A percentile compares a stretch with the other conserved stretches of the same genome.
These are phyloP conservation scores for Penicillium italicum DNA, from an alignment of 2,329 filamentous ascomycete genomes.

Conservation along the genomic window DNA sequence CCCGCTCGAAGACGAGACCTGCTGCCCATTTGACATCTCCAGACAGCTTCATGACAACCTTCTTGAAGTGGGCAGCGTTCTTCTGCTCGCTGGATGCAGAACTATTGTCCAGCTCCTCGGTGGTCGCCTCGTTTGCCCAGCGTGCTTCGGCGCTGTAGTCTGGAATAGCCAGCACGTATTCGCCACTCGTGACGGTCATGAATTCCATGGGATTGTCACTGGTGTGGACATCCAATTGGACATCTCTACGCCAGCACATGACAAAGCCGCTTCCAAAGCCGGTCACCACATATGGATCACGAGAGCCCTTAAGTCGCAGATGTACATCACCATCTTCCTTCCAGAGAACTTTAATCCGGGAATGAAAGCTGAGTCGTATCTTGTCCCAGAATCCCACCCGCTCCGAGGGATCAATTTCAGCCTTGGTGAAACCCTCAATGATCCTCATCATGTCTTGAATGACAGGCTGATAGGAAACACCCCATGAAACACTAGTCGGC, in stretches of 20 bases:
- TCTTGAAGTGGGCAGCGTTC: constrained; percentile 84
- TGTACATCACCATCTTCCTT: constrained; percentile 95
- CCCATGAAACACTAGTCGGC: constrained; percentile 93
- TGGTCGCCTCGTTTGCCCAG: constrained; percentile 50
- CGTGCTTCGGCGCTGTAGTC: constrained; percentile 88
- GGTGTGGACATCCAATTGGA: constrained; percentile 78
- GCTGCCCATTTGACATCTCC: constrained; percentile 92
- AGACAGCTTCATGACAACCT: constrained; percentile 97
- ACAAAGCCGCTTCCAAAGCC: constrained; percentile 91
- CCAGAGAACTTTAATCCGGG: constrained; percentile 83
- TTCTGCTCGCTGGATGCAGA: constrained; percentile 62
- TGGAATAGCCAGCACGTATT: constrained; percentile 90
- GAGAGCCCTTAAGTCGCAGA: constrained; percentile 78
- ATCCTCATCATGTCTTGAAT: constrained; percentile 99
- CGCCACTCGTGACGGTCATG: constrained; percentile 92
- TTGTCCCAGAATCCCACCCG: constrained; percentile 98
- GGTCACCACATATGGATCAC: constrained; percentile 90
- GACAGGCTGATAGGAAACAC: constrained; percentile 92
- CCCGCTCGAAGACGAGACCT: constrained; percentile 87
- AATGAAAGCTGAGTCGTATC: constrained; percentile 90
- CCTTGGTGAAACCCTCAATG: constrained; percentile 95
- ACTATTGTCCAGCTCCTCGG: constrained; percentile 56
- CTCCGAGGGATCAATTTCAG: constrained; percentile 88
- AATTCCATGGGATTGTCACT: constrained; percentile 87
- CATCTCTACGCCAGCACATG: constrained; percentile 97